Evolutionary conservation across 2,329 filamentous ascomycete genomes (phyloP), one percentile per base, ranked within the genome.

Genomic region (Dactylellina drechsleri): DNA sequence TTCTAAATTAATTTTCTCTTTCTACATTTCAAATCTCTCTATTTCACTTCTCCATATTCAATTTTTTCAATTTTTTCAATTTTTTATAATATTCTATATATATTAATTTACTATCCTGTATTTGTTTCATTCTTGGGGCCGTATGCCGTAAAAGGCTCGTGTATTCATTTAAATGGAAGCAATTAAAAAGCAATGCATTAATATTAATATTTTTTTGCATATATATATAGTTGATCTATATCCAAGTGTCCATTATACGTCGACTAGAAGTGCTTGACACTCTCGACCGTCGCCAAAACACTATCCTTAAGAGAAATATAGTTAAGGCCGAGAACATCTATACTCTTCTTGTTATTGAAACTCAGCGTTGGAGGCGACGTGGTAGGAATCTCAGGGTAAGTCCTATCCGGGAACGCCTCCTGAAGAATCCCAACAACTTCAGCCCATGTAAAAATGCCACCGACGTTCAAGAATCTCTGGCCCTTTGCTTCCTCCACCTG

Each of bases 401-500:
- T 83, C 76, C 86, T 83, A 77, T 87, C 82, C 0, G 86, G 86
- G 78, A 87, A 87, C 70, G 85, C 82, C 77, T 86, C 85, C 61
- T 83, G 82, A 56, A 91, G 84, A 45, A 87, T 83, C 59, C 87
- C 83, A 0, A 83, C 84, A 41, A 90, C 85, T 79, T 85, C 83
- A 79, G 86, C 85, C 80, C 90, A 90, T 61, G 83, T 85, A 79
- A 89, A 91, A 78, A 86, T 84, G 0, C 86, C 87, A 0, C 85
- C 85, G 0, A 88, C 86, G 50, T 90, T 79, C 79, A 90, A 89
- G 82, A 90, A 91, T 1, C 90, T 84, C 80, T 89, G 86, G 41
- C 84, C 84, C 0, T 86, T 87, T 0, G 87, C 88, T 5, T 84
- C 85, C 18, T 86, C 86, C 0, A 85, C 83, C 26, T 87, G 84